These are phyloP conservation scores for Sporothrix dimorphospora DNA, from an alignment of 2,329 filamentous ascomycete species.

Conservation along the genomic window DNA sequence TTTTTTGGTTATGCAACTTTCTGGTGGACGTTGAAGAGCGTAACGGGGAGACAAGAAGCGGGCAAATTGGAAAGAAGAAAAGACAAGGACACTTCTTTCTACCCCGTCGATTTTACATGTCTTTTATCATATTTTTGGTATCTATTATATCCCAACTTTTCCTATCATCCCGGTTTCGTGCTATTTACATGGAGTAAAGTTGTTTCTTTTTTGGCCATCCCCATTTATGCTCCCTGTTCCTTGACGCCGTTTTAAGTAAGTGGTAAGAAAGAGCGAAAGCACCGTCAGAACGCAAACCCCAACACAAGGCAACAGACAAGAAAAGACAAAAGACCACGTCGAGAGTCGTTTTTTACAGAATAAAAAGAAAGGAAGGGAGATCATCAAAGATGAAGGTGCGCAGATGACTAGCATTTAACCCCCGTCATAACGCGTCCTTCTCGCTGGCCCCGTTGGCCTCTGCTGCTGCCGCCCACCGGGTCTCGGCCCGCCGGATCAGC, in stretches of 20 bases:
- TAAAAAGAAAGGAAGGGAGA: background rate
- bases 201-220: constrained; percentile 1
- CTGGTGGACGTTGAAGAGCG: background rate
- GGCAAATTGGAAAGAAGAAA: background rate
- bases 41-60: background rate
- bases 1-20: background rate
- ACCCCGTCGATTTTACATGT: background rate
- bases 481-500: constrained; percentile 71
- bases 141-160: constrained; percentile 17
- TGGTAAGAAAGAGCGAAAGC: background rate
- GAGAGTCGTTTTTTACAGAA: background rate
- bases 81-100: background rate
- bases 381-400: too few species aligned
- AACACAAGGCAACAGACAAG: background rate
- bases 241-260: background rate
- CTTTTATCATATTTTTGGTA: background rate
- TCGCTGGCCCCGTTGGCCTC: background rate
- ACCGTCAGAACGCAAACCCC: background rate
- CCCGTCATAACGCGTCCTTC: background rate
- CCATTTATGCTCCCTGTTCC: background rate
- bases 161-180: constrained; percentile 1
- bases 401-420: background rate
- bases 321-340: background rate
- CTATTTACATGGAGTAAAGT: constrained; percentile 15
- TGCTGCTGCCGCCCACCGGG: constrained; percentile 37